Evolutionary conservation across 805 yeast genomes (phyloP).

Genomic region (Candida chauliodis): DNA sequence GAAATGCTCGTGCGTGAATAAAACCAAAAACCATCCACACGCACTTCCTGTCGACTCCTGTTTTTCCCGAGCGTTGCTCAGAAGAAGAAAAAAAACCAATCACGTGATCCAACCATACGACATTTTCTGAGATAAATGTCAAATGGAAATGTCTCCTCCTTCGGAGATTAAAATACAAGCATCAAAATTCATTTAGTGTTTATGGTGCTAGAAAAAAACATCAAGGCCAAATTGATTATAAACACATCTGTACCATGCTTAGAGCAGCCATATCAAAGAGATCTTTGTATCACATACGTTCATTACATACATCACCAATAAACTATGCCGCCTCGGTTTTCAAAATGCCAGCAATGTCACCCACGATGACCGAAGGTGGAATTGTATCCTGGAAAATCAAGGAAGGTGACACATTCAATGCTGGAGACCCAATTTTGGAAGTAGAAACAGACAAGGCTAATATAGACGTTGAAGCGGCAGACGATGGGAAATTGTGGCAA

Average conservation of each 20-base stretch:
- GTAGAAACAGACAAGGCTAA: constrained; percentile 87
- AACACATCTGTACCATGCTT: constrained; percentile 3
- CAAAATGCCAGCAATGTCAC: constrained; percentile 98
- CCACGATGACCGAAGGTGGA: constrained; percentile 97
- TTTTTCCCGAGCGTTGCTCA: constrained; percentile 1
- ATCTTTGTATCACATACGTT: constrained; percentile 4
- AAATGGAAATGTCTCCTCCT: constrained; percentile 5
- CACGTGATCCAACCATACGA: not conserved
- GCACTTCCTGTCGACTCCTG: not conserved
- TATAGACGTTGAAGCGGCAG: constrained; percentile 83
- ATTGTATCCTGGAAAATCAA: constrained; percentile 85
- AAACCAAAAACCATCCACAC: too few species aligned
- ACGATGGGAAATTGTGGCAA: constrained; percentile 86
- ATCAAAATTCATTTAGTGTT: not conserved
- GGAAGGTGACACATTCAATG: constrained; percentile 58
- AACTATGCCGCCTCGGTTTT: constrained; percentile 45
- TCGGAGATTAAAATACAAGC: constrained; percentile 3
- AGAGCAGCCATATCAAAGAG: constrained; percentile 9
- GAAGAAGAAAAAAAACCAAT: too few species aligned
- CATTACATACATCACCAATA: constrained; percentile 8
- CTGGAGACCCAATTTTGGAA: constrained; percentile 82
- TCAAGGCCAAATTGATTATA: not conserved
- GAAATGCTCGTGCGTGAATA: not conserved
- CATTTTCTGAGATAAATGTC: not conserved
- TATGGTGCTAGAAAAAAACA: not conserved